Base-by-base conservation (phyloP, 441 rosid genomes). In the Euphorbia corollata region DNA sequence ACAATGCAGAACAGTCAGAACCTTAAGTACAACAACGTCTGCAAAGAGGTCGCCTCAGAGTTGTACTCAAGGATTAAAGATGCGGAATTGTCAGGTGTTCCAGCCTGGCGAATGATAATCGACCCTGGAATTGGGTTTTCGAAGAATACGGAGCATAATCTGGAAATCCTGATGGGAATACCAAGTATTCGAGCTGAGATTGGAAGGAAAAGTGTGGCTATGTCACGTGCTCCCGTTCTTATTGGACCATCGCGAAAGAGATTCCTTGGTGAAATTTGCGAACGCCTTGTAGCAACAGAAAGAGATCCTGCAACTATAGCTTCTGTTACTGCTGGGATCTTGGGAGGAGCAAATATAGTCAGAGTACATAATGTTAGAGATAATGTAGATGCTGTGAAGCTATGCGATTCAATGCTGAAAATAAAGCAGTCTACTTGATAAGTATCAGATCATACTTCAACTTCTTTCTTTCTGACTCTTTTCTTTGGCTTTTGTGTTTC, bases 121-220 rank as follows among this genome's bases (percentile, higher is more conserved):
- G 98, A 91, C 79, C 96, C 97, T 19, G 98, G 97, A 68, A 74
- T 91, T 41, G 98, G 99, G 62, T 94, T 94, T 67, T 91, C 98
- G 22, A 94, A 94, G 83, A 81, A 74, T 12, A 77, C 84, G 3
- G 78, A 82, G 68, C 86, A 94, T 2, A 91, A 88, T 78, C 60
- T 94, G 75, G 91, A 89, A 73, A 78, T 94, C 43, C 86, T 94
- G 2, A 70, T n/a, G 41, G 83, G 90, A 4, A 74, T 91, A 5
- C 87, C 90, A 3, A 70, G 77, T 68, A 77, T 94, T 41, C 73
- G 89, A 48, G 78, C 79, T 51, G 89, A 88, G 73, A 78, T 91
- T 65, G 96, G 84, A 15, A 85, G 75, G 82, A 84, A 75, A 72
- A 88, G 92, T 75, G 70, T 88, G 73, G 88, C 83, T 6, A 23